Percentiles rank a stretch among this genome's conserved stretches.
Evolutionary conservation across 345 rosid genomes (phyloP).

Genomic region (Brassica juncea): DNA sequence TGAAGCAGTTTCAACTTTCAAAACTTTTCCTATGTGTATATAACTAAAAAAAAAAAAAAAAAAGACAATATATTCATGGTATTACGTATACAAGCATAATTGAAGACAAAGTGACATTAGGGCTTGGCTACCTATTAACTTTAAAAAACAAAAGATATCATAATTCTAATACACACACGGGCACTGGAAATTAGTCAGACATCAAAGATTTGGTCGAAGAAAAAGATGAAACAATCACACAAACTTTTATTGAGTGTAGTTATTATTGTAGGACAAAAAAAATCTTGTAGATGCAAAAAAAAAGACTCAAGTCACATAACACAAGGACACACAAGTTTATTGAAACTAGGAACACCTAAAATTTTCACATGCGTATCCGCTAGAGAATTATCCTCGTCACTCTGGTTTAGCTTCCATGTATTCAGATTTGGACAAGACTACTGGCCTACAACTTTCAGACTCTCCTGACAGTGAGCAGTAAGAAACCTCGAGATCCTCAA

Average conservation of each 20-base stretch:
- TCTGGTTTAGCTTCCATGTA: neutral
- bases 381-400: neutral
- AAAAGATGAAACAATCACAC: neutral
- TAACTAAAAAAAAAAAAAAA: too few relatives aligned
- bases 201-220: neutral
- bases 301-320: neutral
- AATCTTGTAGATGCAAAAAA: neutral
- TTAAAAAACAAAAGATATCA: neutral
- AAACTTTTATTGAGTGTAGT: too few relatives aligned
- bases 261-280: neutral
- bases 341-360: neutral
- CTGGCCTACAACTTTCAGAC: neutral
- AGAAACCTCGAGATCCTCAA: neutral
- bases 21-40: too few relatives aligned
- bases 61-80: too few relatives aligned
- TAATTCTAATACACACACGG: too few relatives aligned
- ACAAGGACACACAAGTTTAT: neutral
- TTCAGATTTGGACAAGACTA: neutral
- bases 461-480: neutral
- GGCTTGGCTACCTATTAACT: neutral
- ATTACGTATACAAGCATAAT: too few relatives aligned
- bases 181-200: too few relatives aligned
- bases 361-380: neutral
- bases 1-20: too few relatives aligned
- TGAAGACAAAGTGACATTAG: neutral